Evolutionary conservation across 805 yeast genomes (phyloP), one percentile per base, ranked within the genome.

Genomic region (Saturnispora sanitii): DNA sequence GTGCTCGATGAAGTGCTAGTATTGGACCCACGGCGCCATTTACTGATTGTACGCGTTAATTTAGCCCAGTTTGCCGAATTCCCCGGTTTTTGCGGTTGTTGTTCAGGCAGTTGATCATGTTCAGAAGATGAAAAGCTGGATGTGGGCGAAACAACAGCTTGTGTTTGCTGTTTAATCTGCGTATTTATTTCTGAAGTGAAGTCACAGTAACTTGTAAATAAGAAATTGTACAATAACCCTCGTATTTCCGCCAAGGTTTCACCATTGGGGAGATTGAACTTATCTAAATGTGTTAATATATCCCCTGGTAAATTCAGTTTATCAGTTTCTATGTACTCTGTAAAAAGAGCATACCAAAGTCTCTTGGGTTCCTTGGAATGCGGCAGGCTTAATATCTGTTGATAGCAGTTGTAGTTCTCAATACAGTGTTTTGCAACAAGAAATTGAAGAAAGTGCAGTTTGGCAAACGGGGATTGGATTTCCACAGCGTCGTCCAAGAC

Each of bases 351-450:
- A 11, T 39, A 48, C 65, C 65, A 62, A 7, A 20, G 37, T 7
- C 27, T 39, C 6, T 16, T 6, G 16, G 18, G 34, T 15, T 28
- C 19, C 21, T 12, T 28, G 7, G 4, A 17, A 12, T 20, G 46
- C 49, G 42, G 2, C 41, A 61, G 49, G 23, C 37, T 38, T 5
- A 45, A 44, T 15, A 60, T 42, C 21, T 57, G 58, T 19, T 52
- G 33, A 35, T 51, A 59, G 42, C 61, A 60, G 32, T 62, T 65
- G 17, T 61, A 50, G 37, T 61, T 62, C 43, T 62, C 66, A 3
- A 55, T 29, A 44, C 66, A 61, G 42, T 60, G 64, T 33, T 57
- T 53, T 23, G 52, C 49, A 2, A 51, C 42, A 22, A 62, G 47
- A 37, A 52, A 61, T 35, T 51, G 48, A 12, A 50, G 45, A 41